Conservation (phyloP, 2,329 filamentous ascomycete genomes). For the Stemphylium vesicarium region DNA sequence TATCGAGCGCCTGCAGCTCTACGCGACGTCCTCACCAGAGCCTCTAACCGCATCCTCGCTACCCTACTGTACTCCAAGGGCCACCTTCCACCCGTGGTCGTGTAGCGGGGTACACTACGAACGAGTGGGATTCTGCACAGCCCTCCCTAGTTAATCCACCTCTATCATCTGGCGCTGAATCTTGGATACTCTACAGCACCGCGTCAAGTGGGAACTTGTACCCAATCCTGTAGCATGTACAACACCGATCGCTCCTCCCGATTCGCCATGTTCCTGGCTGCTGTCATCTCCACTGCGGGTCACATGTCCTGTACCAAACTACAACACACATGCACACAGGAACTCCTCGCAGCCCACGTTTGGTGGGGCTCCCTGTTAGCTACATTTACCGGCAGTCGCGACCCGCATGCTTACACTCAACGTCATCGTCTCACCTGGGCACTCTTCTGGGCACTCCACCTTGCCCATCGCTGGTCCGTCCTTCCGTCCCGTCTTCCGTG, state of each 20-base stretch:
- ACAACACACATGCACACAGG: neutral
- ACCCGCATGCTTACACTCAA: conserved; percentile 1
- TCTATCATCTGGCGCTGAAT: no score
- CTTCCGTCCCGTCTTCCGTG: conserved; percentile 6
- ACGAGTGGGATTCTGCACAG: conserved; percentile 7
- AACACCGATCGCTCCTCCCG: neutral
- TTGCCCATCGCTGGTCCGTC: neutral
- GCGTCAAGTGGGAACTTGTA: neutral
- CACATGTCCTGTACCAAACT: neutral
- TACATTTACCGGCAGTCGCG: conserved; percentile 4
- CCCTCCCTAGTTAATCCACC: neutral
- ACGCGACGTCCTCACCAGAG: conserved; percentile 10
- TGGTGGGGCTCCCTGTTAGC: conserved; percentile 3
- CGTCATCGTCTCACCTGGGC: neutral
- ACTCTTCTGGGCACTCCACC: neutral
- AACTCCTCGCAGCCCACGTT: neutral
- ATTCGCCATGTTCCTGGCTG: conserved; percentile 8
- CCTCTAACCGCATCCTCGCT: conserved; percentile 17
- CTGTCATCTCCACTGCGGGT: neutral
- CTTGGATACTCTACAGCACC: no score
- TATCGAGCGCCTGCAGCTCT: neutral
- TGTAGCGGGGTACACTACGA: conserved; percentile 10
- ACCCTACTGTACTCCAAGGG: conserved; percentile 12
- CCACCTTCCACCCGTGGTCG: conserved; percentile 5
- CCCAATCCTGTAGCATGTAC: conserved; percentile 2